phyloP scores from a whole-genome alignment of 805 yeast species.

The Yamadazyma sp. region DNA sequence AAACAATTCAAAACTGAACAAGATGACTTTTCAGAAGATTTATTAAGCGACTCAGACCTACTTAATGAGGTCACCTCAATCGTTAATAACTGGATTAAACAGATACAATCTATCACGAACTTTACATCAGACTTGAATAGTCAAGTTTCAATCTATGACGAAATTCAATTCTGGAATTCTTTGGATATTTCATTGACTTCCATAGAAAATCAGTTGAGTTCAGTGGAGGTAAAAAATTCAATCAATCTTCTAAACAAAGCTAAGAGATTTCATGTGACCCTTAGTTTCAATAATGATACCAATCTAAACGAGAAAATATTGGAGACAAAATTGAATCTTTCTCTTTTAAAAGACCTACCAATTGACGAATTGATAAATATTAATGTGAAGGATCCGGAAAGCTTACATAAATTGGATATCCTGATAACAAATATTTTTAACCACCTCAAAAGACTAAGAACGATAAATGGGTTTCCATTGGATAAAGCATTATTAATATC shows the following conservation, averaged over 20 bases:
- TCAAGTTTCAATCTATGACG: slow-evolving; percentile 57
- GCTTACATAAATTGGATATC: slow-evolving; percentile 42
- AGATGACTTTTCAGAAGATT: slow-evolving; percentile 32
- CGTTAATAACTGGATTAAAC: slow-evolving; percentile 73
- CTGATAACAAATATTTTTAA: slow-evolving; percentile 39
- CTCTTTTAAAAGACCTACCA: slow-evolving; percentile 69
- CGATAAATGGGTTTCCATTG: slow-evolving; percentile 55
- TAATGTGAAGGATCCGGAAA: slow-evolving; percentile 16
- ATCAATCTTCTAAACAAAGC: slow-evolving; percentile 61
- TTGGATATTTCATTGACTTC: slow-evolving; percentile 58
- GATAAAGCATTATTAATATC: slow-evolving; percentile 60
- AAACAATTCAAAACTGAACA: slow-evolving; percentile 10
- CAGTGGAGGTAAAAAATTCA: slow-evolving; percentile 53
- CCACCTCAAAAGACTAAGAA: slow-evolving; percentile 53
- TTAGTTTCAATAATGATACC: slow-evolving; percentile 68
- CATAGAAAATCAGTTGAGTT: slow-evolving; percentile 55
- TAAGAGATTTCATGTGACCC: slow-evolving; percentile 76
- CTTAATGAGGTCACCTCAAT: slow-evolving; percentile 67
- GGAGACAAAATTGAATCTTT: slow-evolving; percentile 53
- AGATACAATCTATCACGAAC: slow-evolving; percentile 54
- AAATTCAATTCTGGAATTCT: slow-evolving; percentile 74
- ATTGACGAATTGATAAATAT: slow-evolving; percentile 45
- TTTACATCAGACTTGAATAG: slow-evolving; percentile 50
- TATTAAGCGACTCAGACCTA: slow-evolving; percentile 49
- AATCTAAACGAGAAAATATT: slow-evolving; percentile 56